These are phyloP conservation scores for Eucalyptus caleyi DNA, from an alignment of 345 rosid species.

Conservation along the genomic window DNA sequence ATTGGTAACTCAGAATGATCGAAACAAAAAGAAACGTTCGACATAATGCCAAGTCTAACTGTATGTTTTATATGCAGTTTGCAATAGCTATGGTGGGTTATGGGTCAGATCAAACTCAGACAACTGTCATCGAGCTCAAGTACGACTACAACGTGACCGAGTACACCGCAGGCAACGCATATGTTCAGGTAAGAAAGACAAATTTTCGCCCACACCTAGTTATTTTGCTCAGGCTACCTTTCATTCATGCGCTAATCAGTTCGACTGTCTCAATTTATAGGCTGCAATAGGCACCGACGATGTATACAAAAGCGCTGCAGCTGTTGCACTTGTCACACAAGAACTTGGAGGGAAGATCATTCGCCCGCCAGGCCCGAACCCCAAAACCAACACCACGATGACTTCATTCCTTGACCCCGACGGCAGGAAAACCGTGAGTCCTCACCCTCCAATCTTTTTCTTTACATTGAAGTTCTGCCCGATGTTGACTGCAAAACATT, in stretches of 20 bases:
- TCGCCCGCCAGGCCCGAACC: slow-evolving; percentile 25
- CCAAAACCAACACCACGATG: slow-evolving; percentile 15
- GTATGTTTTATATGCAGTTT: slow-evolving; percentile 1
- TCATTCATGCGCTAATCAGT: not conserved
- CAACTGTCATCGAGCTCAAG: slow-evolving; percentile 24
- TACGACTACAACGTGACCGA: slow-evolving; percentile 22
- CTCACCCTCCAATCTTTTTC: not conserved
- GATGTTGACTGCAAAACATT: not conserved
- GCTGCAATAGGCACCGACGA: slow-evolving; percentile 24
- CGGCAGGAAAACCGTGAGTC: slow-evolving; percentile 28
- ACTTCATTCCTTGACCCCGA: slow-evolving; percentile 33
- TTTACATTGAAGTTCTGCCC: not conserved
- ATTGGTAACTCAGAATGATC: not conserved
- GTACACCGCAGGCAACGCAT: slow-evolving; percentile 26
- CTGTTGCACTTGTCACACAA: slow-evolving; percentile 14
- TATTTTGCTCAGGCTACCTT: not conserved
- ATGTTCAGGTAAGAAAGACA: slow-evolving; percentile 8
- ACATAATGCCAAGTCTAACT: not conserved
- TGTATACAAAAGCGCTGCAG: slow-evolving; percentile 30
- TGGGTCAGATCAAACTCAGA: slow-evolving; percentile 16
- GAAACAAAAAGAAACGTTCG: not conserved
- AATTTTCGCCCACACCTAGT: not conserved
- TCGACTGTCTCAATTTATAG: not conserved
- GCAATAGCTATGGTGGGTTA: slow-evolving; percentile 40
- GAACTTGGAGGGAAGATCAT: slow-evolving; percentile 32